Base-by-base conservation (phyloP, 805 yeast species). In the Zygoascus bituminiphila region DNA sequence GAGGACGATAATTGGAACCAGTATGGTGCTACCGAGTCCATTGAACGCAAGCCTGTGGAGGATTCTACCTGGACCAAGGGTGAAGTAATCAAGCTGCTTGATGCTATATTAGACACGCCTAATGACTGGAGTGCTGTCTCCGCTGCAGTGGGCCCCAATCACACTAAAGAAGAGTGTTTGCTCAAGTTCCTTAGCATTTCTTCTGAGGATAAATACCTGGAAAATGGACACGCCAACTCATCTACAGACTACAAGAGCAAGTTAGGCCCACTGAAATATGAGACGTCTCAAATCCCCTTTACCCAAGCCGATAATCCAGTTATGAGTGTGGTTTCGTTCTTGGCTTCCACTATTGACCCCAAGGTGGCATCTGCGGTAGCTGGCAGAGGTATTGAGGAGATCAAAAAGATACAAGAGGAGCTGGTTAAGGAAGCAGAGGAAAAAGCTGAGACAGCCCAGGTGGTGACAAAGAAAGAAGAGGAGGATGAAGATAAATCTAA, bases 231-330 rank as follows among this genome's bases (percentile, higher is more conserved):
- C 22, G 59, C 55, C 42, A 25, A 6, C 19, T n/a, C n/a, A 5
- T 14, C 20, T 17, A 24, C 25, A 8, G 23, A n/a, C 14, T 29
- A 48, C 14, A 62, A 67, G 31, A 65, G 56, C 9, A 72, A 76
- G 31, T 63, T 84, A 17, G 89, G 93, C 0, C 85, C 95, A 12
- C 73, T 89, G 54, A 84, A 82, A 61, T 88, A 77, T 63, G 82
- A 91, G 4, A 83, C 94, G 2, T 57, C 59, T 45, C 84, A 87
- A 62, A 73, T 91, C 45, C 96, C 98, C 12, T 82, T 86, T 44
- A 78, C 87, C 33, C 77, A 87, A 40, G 78, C 82, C 24, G 98
- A 93, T 57, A 93, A 93, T 64, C 98, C 99, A 2, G 88, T 93
- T 2, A 75, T 93, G 70, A 83, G 95, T 33, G 91, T 95, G n/a